Evolutionary conservation across 345 rosid genomes (phyloP), one percentile per base, ranked within the genome.

Genomic region (Physaria fendleri): DNA sequence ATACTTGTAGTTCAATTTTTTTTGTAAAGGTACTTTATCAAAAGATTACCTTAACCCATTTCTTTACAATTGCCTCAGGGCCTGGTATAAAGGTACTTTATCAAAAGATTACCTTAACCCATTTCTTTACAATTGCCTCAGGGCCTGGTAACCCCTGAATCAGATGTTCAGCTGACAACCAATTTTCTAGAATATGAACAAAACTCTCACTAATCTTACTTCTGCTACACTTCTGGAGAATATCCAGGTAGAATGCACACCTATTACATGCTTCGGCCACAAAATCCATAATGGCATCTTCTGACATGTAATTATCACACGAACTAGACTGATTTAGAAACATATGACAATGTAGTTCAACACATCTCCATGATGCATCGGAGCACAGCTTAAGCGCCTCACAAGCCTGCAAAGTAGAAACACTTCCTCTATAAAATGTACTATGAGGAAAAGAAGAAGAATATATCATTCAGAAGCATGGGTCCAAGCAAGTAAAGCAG

Each of bases 31-130:
- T 25, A 51, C 12, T 23, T 42, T 22, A 49, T 63, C 5, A 53
- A n/a, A n/a, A n/a, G n/a, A n/a, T n/a, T n/a, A n/a, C n/a, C n/a
- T n/a, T n/a, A n/a, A n/a, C n/a, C n/a, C n/a, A n/a, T n/a, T n/a
- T n/a, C n/a, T n/a, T n/a, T n/a, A n/a, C n/a, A n/a, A n/a, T n/a
- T n/a, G n/a, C n/a, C n/a, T n/a, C n/a, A n/a, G n/a, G n/a, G n/a
- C n/a, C n/a, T n/a, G n/a, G n/a, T 27, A 34, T 53, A 30, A 49
- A 40, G 38, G 29, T 23, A 55, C 11, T 28, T 43, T 24, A 50
- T 64, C 7, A 54, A 72, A 42, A 55, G 30, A 58, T 61, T 80
- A 87, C 99, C 99, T 89, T 92, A 67, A 81, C 94, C 99, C 99
- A 92, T 42, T 80, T 87, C 72, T 82, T 81, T 68, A 92, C 86